phyloP scores from a whole-genome alignment of 2,329 filamentous ascomycete species.

The Xylariomycetidae sp. region DNA sequence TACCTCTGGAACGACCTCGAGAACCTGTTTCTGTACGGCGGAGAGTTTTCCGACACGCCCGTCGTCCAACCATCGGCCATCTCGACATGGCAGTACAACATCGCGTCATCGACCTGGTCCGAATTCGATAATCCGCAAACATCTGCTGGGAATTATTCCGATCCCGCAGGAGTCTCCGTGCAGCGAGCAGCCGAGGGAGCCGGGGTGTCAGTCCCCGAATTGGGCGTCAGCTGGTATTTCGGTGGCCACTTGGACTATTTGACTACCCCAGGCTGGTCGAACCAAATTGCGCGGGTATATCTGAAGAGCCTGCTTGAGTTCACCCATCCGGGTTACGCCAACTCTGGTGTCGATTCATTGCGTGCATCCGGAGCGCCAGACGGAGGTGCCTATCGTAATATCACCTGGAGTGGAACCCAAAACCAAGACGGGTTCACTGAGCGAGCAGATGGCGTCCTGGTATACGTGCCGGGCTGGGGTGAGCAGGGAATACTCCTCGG shows the following conservation, averaged over 20 bases:
- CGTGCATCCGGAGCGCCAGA: conserved; percentile 51
- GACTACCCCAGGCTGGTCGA: conserved; percentile 63
- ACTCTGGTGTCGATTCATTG: conserved; percentile 56
- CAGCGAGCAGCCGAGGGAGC: conserved; percentile 71
- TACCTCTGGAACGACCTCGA: conserved; percentile 71
- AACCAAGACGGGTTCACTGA: conserved; percentile 63
- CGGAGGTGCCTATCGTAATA: conserved; percentile 66
- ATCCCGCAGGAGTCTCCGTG: conserved; percentile 48
- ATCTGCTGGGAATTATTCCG: conserved; percentile 58
- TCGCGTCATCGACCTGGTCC: conserved; percentile 54
- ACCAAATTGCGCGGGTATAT: conserved; percentile 59
- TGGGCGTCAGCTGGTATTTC: conserved; percentile 74
- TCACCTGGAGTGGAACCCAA: conserved; percentile 67
- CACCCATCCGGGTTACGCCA: conserved; percentile 66
- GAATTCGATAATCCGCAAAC: conserved; percentile 59
- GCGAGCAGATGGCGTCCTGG: conserved; percentile 66
- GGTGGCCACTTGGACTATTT: conserved; percentile 66
- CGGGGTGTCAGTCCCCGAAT: conserved; percentile 62
- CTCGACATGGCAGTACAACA: conserved; percentile 67
- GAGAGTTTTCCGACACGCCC: conserved; percentile 65
- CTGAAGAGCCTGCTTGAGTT: conserved; percentile 72
- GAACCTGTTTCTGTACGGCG: conserved; percentile 69
- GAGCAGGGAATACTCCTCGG: conserved; percentile 66
- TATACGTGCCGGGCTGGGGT: conserved; percentile 73
- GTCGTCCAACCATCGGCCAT: conserved; percentile 51